These are phyloP conservation scores for Nasturtium officinale DNA, from an alignment of 345 rosid species.

Conservation along the genomic window DNA sequence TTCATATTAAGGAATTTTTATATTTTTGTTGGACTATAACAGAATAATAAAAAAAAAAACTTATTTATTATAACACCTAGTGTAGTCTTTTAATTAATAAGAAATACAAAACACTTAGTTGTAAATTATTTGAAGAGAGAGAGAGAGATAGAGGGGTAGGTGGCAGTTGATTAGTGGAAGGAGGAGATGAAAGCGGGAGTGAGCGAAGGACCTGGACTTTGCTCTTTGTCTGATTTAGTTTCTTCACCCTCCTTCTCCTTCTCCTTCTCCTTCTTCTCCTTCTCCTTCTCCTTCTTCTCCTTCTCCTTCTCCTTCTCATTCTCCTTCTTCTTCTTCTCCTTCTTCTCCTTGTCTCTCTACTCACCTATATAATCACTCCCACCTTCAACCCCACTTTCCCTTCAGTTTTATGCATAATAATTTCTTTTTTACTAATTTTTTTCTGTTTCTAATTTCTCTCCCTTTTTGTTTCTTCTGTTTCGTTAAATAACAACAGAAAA, in stretches of 20 bases:
- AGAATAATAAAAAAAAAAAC: too few relatives aligned
- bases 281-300: too few relatives aligned
- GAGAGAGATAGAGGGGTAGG: not conserved
- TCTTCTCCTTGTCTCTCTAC: not conserved
- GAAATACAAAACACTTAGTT: too few relatives aligned
- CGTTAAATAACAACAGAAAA: conserved; percentile 40
- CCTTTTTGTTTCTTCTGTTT: conserved; percentile 40
- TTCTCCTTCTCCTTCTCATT: not conserved
- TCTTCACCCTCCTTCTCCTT: not conserved
- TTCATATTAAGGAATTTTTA: not conserved
- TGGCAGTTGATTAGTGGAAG: conserved; percentile 34
- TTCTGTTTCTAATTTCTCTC: conserved; percentile 18
- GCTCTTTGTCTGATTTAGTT: not conserved
- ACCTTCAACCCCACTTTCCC: conserved; percentile 7
- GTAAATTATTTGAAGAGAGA: too few relatives aligned
- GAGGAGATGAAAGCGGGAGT: conserved; percentile 36
- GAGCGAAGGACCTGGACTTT: conserved; percentile 37
- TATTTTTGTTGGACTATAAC: too few relatives aligned
- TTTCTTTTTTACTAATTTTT: conserved; percentile 8
- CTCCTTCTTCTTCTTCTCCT: not conserved
- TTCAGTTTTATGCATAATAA: conserved; percentile 16
- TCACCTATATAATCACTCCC: conserved; percentile 16
- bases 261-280: too few relatives aligned
- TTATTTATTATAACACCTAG: too few relatives aligned
- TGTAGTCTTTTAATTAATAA: too few relatives aligned